Evolutionary conservation across 1,284 basidiomycete species (phyloP).

Genomic region (Cutaneotrichosporon arboriforme): DNA sequence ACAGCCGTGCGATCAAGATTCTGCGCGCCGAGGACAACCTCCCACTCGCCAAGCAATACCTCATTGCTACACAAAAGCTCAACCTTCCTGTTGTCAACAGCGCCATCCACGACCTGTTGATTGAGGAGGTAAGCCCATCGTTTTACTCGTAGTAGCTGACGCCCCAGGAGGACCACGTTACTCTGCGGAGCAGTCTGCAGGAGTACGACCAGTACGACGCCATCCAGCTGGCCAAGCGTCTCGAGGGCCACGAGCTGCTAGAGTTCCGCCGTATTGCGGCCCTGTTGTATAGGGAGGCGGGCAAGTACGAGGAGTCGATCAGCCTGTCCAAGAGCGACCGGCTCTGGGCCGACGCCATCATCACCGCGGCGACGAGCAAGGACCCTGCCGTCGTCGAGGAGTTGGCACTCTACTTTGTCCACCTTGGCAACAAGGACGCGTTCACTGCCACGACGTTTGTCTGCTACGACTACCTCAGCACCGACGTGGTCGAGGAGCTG

Average conservation of each 20-base stretch:
- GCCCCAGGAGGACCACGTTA: slow-evolving; percentile 80
- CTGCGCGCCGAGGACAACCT: slow-evolving; percentile 80
- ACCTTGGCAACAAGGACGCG: slow-evolving; percentile 97
- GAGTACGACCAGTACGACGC: slow-evolving; percentile 98
- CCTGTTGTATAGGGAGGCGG: slow-evolving; percentile 73
- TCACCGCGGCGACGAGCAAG: slow-evolving; percentile 79
- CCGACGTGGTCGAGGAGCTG: slow-evolving; percentile 89
- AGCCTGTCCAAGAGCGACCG: slow-evolving; percentile 91
- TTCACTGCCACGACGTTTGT: slow-evolving; percentile 85
- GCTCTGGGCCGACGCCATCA: slow-evolving; percentile 87
- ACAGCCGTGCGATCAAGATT: slow-evolving; percentile 88
- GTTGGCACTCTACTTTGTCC: slow-evolving; percentile 85
- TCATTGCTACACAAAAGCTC: slow-evolving; percentile 94
- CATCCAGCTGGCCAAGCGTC: slow-evolving; percentile 72
- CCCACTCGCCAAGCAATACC: slow-evolving; percentile 89
- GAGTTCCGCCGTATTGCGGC: slow-evolving; percentile 94
- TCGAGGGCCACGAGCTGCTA: slow-evolving; percentile 86
- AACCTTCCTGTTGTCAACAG: slow-evolving; percentile 97
- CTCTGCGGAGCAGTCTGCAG: slow-evolving; percentile 90
- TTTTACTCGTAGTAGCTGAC: too few relatives aligned
- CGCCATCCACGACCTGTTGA: slow-evolving; percentile 91
- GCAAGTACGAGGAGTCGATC: slow-evolving; percentile 90
- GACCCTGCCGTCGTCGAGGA: slow-evolving; percentile 87
- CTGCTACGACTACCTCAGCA: slow-evolving; percentile 86
- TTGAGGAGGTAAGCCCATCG: slow-evolving; percentile 62